Conservation (phyloP, 805 yeast species). For the Wickerhamiella lipophila region DNA sequence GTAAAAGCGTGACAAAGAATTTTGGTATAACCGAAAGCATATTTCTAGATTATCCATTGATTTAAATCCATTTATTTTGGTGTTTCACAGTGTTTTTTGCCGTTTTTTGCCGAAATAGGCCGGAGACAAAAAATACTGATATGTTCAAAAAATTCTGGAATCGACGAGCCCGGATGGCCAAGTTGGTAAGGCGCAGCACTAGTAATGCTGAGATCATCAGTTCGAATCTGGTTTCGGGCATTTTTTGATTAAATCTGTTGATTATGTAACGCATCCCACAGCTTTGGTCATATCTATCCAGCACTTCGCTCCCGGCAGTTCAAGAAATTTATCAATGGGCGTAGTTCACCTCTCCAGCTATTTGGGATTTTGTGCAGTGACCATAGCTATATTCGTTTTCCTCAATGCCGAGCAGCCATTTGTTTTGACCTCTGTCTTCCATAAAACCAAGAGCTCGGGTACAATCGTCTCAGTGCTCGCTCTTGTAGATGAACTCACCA, state of each 20-base stretch:
- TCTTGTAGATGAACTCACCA: conserved; percentile 46
- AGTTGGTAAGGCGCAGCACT: conserved; percentile 80
- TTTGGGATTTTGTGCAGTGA: conserved; percentile 30
- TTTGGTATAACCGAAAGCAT: no score
- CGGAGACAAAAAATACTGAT: background rate
- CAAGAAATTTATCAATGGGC: no score
- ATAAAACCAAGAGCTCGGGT: conserved; percentile 29
- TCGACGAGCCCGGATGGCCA: conserved; percentile 40
- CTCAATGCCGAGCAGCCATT: conserved; percentile 35
- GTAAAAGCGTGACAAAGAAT: no score
- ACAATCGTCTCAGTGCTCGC: conserved; percentile 39
- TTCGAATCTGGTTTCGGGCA: conserved; percentile 64
- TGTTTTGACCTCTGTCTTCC: conserved; percentile 31
- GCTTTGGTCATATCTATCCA: background rate
- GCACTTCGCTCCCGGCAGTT: no score
- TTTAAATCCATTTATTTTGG: no score
- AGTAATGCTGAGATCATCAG: conserved; percentile 80
- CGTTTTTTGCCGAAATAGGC: no score
- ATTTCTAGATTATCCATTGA: no score
- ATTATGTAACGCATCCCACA: background rate
- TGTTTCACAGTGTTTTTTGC: no score
- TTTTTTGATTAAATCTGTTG: conserved; percentile 19
- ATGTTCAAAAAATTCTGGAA: background rate
- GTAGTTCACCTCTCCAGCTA: conserved; percentile 22
- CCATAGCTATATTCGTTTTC: conserved; percentile 35